These are phyloP conservation scores for Microcyclosporella mali DNA, from an alignment of 2,329 filamentous ascomycete species.

Conservation along the genomic window DNA sequence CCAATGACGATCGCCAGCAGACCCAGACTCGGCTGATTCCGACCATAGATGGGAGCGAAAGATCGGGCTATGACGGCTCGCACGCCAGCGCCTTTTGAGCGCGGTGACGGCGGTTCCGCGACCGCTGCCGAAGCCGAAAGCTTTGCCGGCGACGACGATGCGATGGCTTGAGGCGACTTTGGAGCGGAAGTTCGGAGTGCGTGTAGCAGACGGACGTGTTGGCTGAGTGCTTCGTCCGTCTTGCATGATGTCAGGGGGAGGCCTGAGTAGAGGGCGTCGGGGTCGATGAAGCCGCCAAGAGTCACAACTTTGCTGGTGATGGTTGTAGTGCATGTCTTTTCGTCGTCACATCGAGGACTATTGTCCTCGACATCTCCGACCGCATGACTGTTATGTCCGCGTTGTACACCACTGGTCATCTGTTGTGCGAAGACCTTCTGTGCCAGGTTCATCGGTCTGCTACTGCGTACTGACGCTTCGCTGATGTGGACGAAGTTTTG, in stretches of 20 bases:
- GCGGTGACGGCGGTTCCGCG: constrained; percentile 8
- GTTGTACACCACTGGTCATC: background rate
- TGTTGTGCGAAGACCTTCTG: constrained; percentile 10
- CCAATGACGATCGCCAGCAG: constrained; percentile 7
- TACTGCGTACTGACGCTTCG: background rate
- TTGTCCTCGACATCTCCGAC: constrained; percentile 1
- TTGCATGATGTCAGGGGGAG: constrained; percentile 3
- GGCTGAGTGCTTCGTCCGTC: constrained; percentile 1
- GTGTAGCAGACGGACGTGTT: constrained; percentile 8
- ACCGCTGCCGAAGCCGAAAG: constrained; percentile 8
- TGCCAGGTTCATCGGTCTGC: constrained; percentile 6
- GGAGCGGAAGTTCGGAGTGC: constrained; percentile 7
- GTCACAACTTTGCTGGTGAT: constrained; percentile 1
- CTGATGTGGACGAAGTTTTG: constrained; percentile 1
- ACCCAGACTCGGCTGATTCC: constrained; percentile 6
- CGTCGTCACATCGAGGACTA: too few relatives aligned
- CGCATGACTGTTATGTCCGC: background rate
- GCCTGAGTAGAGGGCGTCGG: constrained; percentile 3
- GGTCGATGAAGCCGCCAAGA: constrained; percentile 10
- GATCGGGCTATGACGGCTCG: constrained; percentile 8
- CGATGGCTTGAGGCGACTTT: constrained; percentile 1
- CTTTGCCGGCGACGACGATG: constrained; percentile 10
- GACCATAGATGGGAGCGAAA: constrained; percentile 9
- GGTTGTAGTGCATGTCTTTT: background rate
- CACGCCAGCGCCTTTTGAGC: constrained; percentile 10